Conservation (phyloP, 2,329 filamentous ascomycete genomes). For the Penicillium sp. region DNA sequence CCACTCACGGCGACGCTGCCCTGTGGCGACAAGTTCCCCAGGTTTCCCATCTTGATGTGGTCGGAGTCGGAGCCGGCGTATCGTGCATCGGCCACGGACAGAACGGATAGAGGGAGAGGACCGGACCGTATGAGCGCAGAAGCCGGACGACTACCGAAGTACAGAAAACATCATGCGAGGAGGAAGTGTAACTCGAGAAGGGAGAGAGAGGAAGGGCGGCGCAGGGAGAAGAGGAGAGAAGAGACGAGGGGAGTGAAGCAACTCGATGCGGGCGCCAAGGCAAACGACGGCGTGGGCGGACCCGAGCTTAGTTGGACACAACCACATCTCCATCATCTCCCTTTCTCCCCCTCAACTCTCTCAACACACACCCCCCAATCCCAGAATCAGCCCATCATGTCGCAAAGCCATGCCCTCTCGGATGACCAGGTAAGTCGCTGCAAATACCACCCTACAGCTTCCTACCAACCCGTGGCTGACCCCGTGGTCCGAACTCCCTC, state of each 20-base stretch:
- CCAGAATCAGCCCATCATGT: constrained; percentile 66
- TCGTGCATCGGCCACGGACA: constrained; percentile 50
- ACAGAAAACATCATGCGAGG: constrained; percentile 22
- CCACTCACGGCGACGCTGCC: constrained; percentile 74
- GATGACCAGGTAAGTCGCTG: constrained; percentile 82
- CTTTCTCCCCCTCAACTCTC: constrained; percentile 25
- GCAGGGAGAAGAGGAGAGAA: not conserved
- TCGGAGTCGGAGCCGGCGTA: constrained; percentile 26
- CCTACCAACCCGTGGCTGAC: constrained; percentile 15
- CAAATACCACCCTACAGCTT: not conserved
- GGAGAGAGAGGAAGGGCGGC: not conserved
- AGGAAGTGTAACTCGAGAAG: not conserved
- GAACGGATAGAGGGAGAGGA: constrained; percentile 31
- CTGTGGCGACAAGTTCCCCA: constrained; percentile 76
- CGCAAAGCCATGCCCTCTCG: constrained; percentile 90
- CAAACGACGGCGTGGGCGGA: constrained; percentile 15
- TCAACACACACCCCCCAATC: constrained; percentile 11
- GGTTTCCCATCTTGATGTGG: constrained; percentile 68
- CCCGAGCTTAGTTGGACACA: constrained; percentile 28
- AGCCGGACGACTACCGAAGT: constrained; percentile 21
- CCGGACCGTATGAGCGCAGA: constrained; percentile 10
- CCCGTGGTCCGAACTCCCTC: constrained; percentile 3
- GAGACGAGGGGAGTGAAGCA: constrained; percentile 5
- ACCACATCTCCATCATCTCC: constrained; percentile 19
- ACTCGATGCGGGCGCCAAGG: constrained; percentile 29